Conservation (phyloP, 371 early-diverging fungal genomes). For the Saksenaea vasiformis region DNA sequence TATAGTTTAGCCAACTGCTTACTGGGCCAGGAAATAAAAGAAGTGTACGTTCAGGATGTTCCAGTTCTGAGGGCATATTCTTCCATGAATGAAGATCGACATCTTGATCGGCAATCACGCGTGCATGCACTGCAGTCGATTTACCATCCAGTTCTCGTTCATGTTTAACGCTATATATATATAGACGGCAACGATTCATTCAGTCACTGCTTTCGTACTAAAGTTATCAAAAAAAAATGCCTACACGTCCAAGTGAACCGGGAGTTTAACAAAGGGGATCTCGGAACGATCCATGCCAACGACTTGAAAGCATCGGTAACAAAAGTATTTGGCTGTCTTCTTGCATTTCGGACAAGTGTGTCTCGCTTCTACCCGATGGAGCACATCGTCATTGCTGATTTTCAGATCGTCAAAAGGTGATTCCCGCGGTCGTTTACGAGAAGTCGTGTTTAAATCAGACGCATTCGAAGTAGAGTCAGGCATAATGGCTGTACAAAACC, state of each 20-base stretch:
- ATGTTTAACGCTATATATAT: constrained; percentile 85
- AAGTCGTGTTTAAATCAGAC: not conserved
- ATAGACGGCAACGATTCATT: not conserved
- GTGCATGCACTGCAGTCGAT: constrained; percentile 87
- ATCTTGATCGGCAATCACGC: constrained; percentile 73
- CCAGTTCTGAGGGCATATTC: constrained; percentile 52
- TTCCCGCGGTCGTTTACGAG: not conserved
- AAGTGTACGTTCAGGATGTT: constrained; percentile 69
- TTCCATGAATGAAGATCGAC: constrained; percentile 64
- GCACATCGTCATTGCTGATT: constrained; percentile 40
- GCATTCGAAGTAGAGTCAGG: not conserved
- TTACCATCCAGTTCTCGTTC: constrained; percentile 79
- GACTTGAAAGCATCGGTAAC: constrained; percentile 68
- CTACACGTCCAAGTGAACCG: constrained; percentile 77
- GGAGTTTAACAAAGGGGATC: constrained; percentile 72
- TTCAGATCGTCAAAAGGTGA: constrained; percentile 40
- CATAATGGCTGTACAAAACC: not conserved
- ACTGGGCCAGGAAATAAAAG: constrained; percentile 89
- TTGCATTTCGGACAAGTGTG: constrained; percentile 58
- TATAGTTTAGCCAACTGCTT: constrained; percentile 25
- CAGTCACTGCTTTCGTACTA: not conserved
- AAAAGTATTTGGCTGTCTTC: constrained; percentile 71
- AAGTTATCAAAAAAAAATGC: constrained; percentile 7
- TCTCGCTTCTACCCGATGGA: constrained; percentile 38
- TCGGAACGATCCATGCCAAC: constrained; percentile 52